These are phyloP conservation scores for Pleodorina starrii DNA, from an alignment of 139 green algal genomes.

Conservation along the genomic window DNA sequence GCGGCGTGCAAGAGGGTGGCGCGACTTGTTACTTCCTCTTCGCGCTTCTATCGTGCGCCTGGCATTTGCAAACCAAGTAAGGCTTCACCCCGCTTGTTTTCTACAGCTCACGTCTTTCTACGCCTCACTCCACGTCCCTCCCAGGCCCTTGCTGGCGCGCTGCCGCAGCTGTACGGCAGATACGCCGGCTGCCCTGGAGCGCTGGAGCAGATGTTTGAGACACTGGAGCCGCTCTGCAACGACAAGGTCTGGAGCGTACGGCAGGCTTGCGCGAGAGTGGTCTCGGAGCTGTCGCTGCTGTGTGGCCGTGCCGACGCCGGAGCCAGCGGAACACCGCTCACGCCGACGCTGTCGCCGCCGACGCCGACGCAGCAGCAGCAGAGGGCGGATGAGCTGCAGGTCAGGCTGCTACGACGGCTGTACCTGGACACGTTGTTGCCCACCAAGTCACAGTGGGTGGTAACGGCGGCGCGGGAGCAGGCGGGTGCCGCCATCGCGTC, in stretches of 20 bases:
- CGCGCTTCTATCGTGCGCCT: no score
- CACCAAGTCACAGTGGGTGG: conserved; percentile 30
- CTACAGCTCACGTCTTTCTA: no score
- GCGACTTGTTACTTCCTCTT: no score
- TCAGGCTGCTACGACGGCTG: not conserved
- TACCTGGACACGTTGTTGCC: not conserved
- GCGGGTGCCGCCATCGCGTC: not conserved
- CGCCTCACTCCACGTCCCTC: no score
- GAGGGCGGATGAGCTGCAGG: conserved; percentile 3
- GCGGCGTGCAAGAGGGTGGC: no score
- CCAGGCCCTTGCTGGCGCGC: conserved; percentile 7
- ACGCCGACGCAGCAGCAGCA: not conserved
- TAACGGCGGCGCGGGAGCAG: conserved; percentile 10
- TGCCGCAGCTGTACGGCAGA: not conserved
- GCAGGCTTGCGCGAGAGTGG: conserved; percentile 15
- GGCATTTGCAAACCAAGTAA: no score
- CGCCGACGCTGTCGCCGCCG: not conserved
- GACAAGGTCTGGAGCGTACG: conserved; percentile 41
- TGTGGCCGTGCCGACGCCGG: not conserved
- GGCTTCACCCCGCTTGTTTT: no score
- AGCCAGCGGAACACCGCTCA: no score
- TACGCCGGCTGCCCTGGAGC: not conserved
- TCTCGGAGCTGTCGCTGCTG: not conserved
- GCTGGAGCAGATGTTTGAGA: conserved; percentile 3
- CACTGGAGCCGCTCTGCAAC: not conserved